These are phyloP conservation scores for Populus hybrid DNA, from an alignment of 441 rosid genomes.

Conservation along the genomic window DNA sequence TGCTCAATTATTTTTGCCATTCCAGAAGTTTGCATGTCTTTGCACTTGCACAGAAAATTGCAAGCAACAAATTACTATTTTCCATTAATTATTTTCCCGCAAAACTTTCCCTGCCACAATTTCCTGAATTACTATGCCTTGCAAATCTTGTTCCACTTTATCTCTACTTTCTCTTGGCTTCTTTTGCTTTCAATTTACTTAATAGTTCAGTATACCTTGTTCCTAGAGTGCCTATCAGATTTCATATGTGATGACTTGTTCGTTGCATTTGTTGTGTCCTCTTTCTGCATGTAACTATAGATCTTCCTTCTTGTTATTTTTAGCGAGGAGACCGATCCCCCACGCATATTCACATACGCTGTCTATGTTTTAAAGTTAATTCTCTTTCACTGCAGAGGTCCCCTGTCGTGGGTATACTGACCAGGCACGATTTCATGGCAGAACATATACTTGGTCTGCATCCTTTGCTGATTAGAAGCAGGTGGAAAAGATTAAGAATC, in stretches of 20 bases:
- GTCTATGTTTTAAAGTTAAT: background rate
- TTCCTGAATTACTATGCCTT: background rate
- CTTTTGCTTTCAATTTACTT: background rate
- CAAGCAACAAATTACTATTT: background rate
- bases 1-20: background rate
- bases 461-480: conserved; percentile 44
- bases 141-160: background rate
- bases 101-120: background rate
- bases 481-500: conserved; percentile 73
- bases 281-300: background rate
- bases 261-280: background rate
- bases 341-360: background rate
- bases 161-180: background rate
- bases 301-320: background rate
- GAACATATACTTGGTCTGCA: conserved; percentile 67
- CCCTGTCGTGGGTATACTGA: conserved; percentile 75
- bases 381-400: conserved; percentile 47
- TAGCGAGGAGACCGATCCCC: background rate
- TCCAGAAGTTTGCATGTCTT: background rate
- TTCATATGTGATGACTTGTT: background rate
- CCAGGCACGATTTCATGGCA: conserved; percentile 94
- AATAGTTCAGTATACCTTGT: background rate
- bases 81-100: background rate
- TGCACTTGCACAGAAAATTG: background rate
- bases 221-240: background rate